Conservation (phyloP, 140 eudicot species). For the Bidens hawaiensis region DNA sequence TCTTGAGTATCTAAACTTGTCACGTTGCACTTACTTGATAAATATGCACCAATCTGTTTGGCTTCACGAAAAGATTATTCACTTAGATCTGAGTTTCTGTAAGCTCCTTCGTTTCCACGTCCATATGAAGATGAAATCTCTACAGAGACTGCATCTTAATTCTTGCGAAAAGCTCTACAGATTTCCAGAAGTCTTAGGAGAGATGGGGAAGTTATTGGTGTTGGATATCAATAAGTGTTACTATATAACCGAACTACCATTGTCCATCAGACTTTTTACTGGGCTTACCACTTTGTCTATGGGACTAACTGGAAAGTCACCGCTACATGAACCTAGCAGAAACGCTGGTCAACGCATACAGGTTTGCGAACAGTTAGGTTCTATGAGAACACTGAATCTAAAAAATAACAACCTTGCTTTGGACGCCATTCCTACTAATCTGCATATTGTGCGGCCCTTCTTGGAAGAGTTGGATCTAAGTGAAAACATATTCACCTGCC, state of each 20-base stretch:
- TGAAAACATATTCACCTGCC: background rate
- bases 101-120: background rate
- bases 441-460: background rate
- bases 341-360: background rate
- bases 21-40: background rate
- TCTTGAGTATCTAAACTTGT: constrained; percentile 4
- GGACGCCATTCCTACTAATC: background rate
- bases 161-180: background rate
- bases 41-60: constrained; percentile 2
- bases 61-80: constrained; percentile 2
- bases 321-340: background rate
- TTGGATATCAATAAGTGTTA: background rate
- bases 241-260: background rate
- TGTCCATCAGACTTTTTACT: background rate
- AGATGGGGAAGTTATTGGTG: constrained; percentile 6
- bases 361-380: background rate
- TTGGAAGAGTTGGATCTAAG: constrained; percentile 11
- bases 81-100: background rate
- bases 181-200: background rate
- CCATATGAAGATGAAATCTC: background rate
- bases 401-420: background rate
- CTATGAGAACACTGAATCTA: background rate
- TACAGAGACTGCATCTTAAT: background rate
- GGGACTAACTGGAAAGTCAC: background rate
- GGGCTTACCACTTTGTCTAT: background rate